Percentiles rank a stretch among this genome's conserved stretches.
Conservation (phyloP, 169 alveolate genomes). For the Eimeria falciformis region DNA sequence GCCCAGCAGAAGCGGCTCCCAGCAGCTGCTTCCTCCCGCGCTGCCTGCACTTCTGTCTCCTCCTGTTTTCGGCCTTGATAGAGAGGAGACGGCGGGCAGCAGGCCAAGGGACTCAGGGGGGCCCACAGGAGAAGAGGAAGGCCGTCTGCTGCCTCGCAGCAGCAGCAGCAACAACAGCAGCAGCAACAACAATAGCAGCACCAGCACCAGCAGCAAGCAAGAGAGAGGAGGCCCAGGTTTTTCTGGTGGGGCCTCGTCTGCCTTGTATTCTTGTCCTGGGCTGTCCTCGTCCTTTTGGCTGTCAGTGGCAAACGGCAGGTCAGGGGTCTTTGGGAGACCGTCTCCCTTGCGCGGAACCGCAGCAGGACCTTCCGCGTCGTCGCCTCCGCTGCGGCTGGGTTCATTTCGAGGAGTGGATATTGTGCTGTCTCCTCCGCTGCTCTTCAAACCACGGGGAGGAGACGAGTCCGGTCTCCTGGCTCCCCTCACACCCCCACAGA, state of each 20-base stretch:
- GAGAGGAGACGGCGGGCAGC: conserved; percentile 10
- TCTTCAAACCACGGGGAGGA: neutral
- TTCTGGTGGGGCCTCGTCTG: neutral
- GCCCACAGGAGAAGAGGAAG: neutral
- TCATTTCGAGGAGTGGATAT: neutral
- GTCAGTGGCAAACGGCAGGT: neutral
- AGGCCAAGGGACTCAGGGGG: neutral
- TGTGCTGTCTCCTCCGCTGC: conserved; percentile 20
- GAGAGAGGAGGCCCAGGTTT: neutral
- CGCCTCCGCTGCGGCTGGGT: conserved; percentile 31
- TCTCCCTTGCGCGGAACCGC: neutral
- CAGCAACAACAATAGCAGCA: neutral
- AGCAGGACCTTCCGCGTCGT: neutral
- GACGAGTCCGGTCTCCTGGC: conserved; percentile 1
- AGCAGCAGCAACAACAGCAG: conserved; percentile 48
- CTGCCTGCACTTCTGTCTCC: conserved; percentile 17
- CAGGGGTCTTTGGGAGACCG: neutral
- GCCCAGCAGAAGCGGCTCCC: conserved; percentile 37
- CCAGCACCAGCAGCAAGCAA: neutral
- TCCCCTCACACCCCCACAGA: conserved; percentile 38
- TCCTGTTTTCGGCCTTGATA: neutral
- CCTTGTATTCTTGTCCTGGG: neutral
- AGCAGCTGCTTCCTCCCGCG: conserved; percentile 8
- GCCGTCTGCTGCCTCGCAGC: neutral
- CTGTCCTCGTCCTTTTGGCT: conserved; percentile 4